Evolutionary conservation across 768 basidiomycete genomes (phyloP), one percentile per base, ranked within the genome.

Genomic region (Xerocomus spinulosus): DNA sequence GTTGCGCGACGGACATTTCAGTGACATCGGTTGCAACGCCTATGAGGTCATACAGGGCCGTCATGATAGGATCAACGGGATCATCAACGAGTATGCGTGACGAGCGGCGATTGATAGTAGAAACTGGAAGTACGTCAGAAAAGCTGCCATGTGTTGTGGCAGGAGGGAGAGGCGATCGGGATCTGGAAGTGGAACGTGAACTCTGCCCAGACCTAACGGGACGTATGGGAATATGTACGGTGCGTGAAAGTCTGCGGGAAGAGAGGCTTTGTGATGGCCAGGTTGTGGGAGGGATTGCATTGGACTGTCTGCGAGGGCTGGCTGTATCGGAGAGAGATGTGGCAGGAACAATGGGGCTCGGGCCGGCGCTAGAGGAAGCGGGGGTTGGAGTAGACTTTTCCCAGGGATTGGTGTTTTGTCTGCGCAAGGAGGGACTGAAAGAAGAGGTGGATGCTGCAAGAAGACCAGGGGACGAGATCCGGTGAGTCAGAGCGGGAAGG

Each of bases 101-200:
- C 37, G 86, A 82, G 41, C 89, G 82, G 47, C 84, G 84, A 67
- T 84, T 82, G 50, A 75, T 68, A 12, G 75, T 66, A 20, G 77
- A 71, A 17, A 68, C 42, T 4, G 62, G 59, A 48, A 73, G 65
- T 5, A 78, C 70, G 42, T 85, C 81, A 5, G 82, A 77, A 54
- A 86, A 86, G 64, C 79, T 82, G 52, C 75, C 68, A 67, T 84
- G 84, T 4, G 76, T 77, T 46, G 82, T 75, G 48, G 78, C 59
- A 32, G 83, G 80, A 9, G 92, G 92, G 44, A 96, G 76, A 1
- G 93, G 94, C 0, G 96, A 97, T 34, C 93, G 81, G 5, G 95
- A 98, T 38, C 94, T 85, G 46, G 95, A 97, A 17, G 88, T 92
- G 9, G 93, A 96, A 28, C 95, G 87, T 18, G 95, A 98, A 61